A percentile compares a stretch with the other conserved stretches of the same genome.
These are phyloP conservation scores for Naematelia aurantialba DNA, from an alignment of 768 basidiomycete genomes.

Conservation along the genomic window DNA sequence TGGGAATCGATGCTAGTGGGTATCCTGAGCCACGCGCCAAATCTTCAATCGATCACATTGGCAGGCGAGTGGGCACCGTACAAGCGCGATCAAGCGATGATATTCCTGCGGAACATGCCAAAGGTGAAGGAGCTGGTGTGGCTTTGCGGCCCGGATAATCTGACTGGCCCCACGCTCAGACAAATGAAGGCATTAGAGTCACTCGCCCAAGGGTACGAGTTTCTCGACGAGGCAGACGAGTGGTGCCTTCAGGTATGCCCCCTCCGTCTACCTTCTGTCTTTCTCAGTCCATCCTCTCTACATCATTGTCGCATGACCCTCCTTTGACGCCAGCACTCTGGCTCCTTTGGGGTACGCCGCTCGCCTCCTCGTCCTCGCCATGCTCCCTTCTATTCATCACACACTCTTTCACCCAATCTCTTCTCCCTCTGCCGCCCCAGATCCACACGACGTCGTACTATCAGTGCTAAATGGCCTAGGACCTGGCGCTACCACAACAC, in stretches of 20 bases:
- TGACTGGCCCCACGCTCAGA: not conserved
- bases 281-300: too few relatives aligned
- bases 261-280: not conserved
- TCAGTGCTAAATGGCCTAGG: not conserved
- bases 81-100: not conserved
- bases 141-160: not conserved
- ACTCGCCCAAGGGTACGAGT: not conserved
- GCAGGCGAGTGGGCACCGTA: not conserved
- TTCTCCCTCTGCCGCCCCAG: too few relatives aligned
- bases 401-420: too few relatives aligned
- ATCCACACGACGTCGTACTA: too few relatives aligned
- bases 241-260: not conserved
- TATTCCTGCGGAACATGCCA: not conserved
- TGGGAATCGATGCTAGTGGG: not conserved
- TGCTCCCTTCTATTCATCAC: too few relatives aligned
- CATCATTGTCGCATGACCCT: too few relatives aligned
- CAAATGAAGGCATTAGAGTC: not conserved
- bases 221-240: not conserved
- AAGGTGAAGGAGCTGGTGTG: not conserved
- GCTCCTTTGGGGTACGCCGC: too few relatives aligned
- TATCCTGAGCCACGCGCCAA: not conserved
- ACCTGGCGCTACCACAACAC: not conserved
- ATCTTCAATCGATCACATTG: not conserved
- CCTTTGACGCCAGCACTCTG: too few relatives aligned
- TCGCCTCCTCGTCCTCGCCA: too few relatives aligned